phyloP scores from a whole-genome alignment of 2,329 filamentous ascomycete species.

The Geosmithia morbida region DNA sequence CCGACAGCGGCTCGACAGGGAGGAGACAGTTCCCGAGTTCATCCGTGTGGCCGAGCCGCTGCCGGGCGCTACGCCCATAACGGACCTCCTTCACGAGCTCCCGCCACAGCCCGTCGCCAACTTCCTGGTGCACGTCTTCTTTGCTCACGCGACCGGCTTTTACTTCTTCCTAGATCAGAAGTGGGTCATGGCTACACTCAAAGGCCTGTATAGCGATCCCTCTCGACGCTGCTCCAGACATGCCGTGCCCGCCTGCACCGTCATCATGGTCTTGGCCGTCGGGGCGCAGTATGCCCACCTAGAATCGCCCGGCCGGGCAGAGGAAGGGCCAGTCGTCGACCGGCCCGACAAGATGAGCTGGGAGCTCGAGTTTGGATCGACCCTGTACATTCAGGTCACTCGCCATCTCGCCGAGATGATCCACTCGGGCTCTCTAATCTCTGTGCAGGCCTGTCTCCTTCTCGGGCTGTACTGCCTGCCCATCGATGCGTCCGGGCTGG shows the following conservation, averaged over 20 bases:
- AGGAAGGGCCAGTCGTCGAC: constrained; percentile 17
- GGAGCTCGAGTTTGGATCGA: background rate
- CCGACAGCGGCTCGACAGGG: background rate
- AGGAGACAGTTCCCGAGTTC: background rate
- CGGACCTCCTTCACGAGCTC: constrained; percentile 8
- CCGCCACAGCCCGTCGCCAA: constrained; percentile 30
- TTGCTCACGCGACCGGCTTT: constrained; percentile 30
- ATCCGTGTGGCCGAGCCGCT: background rate
- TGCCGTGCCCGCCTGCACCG: constrained; percentile 27
- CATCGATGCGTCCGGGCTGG: constrained; percentile 38
- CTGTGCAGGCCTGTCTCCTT: constrained; percentile 41
- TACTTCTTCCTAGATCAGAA: constrained; percentile 30
- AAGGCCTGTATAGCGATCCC: constrained; percentile 23
- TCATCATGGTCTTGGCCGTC: constrained; percentile 31
- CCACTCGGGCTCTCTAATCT: constrained; percentile 37
- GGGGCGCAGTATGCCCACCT: constrained; percentile 36
- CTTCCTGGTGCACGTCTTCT: constrained; percentile 31
- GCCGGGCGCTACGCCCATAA: background rate
- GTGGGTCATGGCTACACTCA: constrained; percentile 25
- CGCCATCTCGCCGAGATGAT: constrained; percentile 9
- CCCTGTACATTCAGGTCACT: background rate
- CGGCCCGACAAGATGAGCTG: constrained; percentile 34
- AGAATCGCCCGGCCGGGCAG: constrained; percentile 12
- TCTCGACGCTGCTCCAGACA: constrained; percentile 16
- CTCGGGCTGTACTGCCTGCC: constrained; percentile 40